Conservation (phyloP, 257 asterid species). For the Ajuga chamaepitys region DNA sequence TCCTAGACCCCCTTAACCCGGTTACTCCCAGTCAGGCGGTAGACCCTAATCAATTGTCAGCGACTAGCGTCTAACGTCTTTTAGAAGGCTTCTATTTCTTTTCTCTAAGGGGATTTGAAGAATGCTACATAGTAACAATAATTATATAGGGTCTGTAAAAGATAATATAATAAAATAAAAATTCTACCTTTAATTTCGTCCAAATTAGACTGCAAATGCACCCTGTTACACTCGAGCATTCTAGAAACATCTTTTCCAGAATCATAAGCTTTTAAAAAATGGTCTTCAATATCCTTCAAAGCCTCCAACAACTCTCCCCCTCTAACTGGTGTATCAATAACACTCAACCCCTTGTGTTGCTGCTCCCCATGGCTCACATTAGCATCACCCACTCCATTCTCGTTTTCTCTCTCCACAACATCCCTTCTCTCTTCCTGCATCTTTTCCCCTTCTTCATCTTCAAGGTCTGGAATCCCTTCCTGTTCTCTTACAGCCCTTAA, state of each 20-base stretch:
- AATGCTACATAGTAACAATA: too few relatives aligned
- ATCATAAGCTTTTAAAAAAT: constrained; percentile 73
- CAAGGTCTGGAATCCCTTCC: constrained; percentile 93
- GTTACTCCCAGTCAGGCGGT: too few relatives aligned
- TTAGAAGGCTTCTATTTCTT: too few relatives aligned
- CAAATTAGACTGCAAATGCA: constrained; percentile 71
- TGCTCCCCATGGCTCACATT: constrained; percentile 36
- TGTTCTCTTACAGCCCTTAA: constrained; percentile 76
- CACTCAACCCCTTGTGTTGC: constrained; percentile 45
- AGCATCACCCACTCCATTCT: constrained; percentile 23
- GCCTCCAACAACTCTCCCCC: constrained; percentile 93
- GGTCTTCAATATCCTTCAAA: constrained; percentile 71
- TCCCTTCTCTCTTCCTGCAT: constrained; percentile 32
- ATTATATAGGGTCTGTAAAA: too few relatives aligned
- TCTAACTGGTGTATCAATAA: constrained; percentile 60
- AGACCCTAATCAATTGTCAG: too few relatives aligned
- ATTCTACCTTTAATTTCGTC: constrained; percentile 72
- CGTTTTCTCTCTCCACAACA: constrained; percentile 23
- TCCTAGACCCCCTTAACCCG: too few relatives aligned
- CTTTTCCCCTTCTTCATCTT: constrained; percentile 47
- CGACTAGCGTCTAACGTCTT: too few relatives aligned
- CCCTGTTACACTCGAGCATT: constrained; percentile 86
- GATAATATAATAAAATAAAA: not conserved
- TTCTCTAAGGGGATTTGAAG: too few relatives aligned
- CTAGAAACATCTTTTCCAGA: constrained; percentile 86